These are phyloP conservation scores for Syncephalastrum racemosum DNA, from an alignment of 371 early-diverging fungal species.

Conservation along the genomic window DNA sequence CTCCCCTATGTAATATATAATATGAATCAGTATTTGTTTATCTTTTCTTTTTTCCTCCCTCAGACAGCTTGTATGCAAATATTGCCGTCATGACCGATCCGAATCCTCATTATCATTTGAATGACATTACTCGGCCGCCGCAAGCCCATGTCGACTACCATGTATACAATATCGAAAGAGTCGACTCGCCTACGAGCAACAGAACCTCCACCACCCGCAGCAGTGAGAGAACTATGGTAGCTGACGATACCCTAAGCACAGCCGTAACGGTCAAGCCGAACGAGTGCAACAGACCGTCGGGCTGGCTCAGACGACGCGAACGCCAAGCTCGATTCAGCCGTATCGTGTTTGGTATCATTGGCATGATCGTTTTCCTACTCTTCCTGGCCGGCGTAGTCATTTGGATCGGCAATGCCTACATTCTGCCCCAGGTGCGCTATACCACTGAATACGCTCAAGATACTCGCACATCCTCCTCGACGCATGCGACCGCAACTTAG, in stretches of 20 bases:
- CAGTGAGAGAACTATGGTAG: not conserved
- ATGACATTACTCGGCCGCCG: too few relatives aligned
- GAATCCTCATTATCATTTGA: too few relatives aligned
- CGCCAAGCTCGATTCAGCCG: constrained; percentile 4
- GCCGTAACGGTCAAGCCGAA: constrained; percentile 3
- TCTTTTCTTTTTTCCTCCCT: too few relatives aligned
- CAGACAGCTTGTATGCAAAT: too few relatives aligned
- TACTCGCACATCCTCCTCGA: not conserved
- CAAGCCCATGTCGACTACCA: too few relatives aligned
- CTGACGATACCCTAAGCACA: constrained; percentile 12
- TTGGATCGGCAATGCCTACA: constrained; percentile 18
- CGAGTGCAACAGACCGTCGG: constrained; percentile 4
- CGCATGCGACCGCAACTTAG: too few relatives aligned
- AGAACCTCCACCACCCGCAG: too few relatives aligned
- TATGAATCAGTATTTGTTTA: too few relatives aligned
- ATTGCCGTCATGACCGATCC: too few relatives aligned
- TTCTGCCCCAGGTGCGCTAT: constrained; percentile 16
- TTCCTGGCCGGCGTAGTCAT: constrained; percentile 11
- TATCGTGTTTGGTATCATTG: constrained; percentile 10
- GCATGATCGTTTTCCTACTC: constrained; percentile 17
- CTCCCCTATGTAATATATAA: too few relatives aligned
- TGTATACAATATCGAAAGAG: too few relatives aligned
- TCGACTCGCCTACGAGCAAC: too few relatives aligned
- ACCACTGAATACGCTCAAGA: constrained; percentile 14
- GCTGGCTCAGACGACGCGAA: constrained; percentile 10